A percentile compares a stretch with the other conserved stretches of the same genome.
Evolutionary conservation across 169 alveolate genomes (phyloP).

Genomic region (Eimeria brunetti): DNA sequence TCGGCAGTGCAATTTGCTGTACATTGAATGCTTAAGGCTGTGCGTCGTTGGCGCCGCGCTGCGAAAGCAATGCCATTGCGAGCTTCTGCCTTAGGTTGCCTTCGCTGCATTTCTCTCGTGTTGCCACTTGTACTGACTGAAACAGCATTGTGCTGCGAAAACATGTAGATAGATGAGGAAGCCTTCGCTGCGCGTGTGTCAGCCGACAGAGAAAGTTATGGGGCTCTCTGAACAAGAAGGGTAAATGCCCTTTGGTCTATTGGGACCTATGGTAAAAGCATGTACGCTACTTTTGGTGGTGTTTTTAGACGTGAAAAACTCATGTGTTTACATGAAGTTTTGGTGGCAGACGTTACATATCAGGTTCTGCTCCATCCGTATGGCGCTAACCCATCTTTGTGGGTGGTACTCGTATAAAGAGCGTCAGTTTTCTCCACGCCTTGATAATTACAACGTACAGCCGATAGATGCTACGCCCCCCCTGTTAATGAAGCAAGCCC

Average conservation of each 20-base stretch:
- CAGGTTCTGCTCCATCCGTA: not conserved
- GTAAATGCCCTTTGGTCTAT: not conserved
- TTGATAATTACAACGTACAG: not conserved
- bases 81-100: no score
- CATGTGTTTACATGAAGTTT: not conserved
- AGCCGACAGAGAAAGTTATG: not conserved
- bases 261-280: not conserved
- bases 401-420: not conserved
- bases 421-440: not conserved
- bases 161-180: not conserved
- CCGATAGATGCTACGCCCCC: not conserved
- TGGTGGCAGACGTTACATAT: not conserved
- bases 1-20: not conserved
- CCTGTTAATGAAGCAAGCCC: not conserved
- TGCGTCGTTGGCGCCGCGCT: not conserved
- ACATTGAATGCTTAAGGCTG: conserved; percentile 2
- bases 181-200: not conserved
- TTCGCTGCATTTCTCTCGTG: not conserved
- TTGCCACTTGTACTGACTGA: not conserved
- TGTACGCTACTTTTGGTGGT: not conserved
- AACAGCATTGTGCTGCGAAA: not conserved
- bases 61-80: not conserved
- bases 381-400: not conserved
- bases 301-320: not conserved
- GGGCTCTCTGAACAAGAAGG: not conserved